These are phyloP conservation scores for Yamadazyma sp. DNA, from an alignment of 805 yeast species.

Conservation along the genomic window DNA sequence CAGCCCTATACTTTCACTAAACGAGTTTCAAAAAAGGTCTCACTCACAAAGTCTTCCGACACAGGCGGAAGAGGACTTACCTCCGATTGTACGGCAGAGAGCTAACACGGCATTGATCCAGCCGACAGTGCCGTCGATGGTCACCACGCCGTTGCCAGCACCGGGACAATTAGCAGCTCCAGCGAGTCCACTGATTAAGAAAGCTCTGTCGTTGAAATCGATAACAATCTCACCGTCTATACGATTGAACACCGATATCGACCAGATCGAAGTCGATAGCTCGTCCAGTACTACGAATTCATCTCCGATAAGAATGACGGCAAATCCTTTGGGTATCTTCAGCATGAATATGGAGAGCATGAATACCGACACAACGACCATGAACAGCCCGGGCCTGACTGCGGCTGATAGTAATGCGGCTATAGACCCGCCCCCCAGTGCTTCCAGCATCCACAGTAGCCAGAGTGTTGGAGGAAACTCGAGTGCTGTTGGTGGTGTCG, in stretches of 20 bases:
- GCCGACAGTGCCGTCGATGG: not conserved
- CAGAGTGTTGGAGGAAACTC: not conserved
- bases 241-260: conserved; percentile 15
- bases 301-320: conserved; percentile 13
- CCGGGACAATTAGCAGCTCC: conserved; percentile 16
- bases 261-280: conserved; percentile 13
- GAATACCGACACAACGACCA: no score
- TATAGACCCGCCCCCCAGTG: no score
- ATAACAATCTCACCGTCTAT: conserved; percentile 40
- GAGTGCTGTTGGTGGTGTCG: not conserved
- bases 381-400: no score
- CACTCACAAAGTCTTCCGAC: conserved; percentile 36
- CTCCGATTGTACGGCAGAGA: conserved; percentile 14
- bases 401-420: no score
- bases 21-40: conserved; percentile 24
- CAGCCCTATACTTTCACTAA: conserved; percentile 32
- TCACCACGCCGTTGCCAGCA: no score
- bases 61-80: conserved; percentile 22
- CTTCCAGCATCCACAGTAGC: conserved; percentile 1
- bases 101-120: conserved; percentile 14
- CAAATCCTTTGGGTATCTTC: conserved; percentile 4
- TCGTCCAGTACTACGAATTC: conserved; percentile 11
- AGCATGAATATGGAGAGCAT: conserved; percentile 3
- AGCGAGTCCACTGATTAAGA: conserved; percentile 15
- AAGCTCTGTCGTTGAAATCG: conserved; percentile 38